phyloP scores from a whole-genome alignment of 352 stramenopile species.

The Phytophthora nicotianae region DNA sequence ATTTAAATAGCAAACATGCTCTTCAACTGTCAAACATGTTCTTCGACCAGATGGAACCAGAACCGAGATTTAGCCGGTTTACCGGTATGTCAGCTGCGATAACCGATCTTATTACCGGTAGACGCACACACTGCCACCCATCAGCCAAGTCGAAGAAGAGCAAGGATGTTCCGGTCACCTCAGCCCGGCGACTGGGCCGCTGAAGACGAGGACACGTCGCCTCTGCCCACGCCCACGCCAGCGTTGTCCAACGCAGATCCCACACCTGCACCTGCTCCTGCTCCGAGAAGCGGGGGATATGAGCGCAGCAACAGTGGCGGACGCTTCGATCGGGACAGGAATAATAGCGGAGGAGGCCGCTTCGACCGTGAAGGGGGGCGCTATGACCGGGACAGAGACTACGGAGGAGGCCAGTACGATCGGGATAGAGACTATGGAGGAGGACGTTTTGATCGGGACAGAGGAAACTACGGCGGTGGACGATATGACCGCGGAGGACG shows the following conservation, averaged over 20 bases:
- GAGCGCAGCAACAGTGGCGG: slow-evolving; percentile 16
- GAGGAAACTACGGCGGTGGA: not conserved
- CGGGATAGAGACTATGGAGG: slow-evolving; percentile 9
- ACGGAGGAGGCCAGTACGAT: slow-evolving; percentile 19
- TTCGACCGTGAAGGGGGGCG: slow-evolving; percentile 18
- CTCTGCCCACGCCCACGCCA: slow-evolving; percentile 16
- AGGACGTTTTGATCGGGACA: slow-evolving; percentile 19
- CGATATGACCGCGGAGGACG: slow-evolving; percentile 19
- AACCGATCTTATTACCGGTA: not conserved
- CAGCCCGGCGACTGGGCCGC: slow-evolving; percentile 76
- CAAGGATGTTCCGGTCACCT: slow-evolving; percentile 71
- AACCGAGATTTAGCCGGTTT: too few relatives aligned
- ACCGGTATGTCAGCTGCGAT: not conserved
- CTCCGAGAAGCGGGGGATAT: slow-evolving; percentile 1
- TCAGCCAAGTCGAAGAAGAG: not conserved
- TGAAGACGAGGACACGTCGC: slow-evolving; percentile 64
- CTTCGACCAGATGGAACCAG: too few relatives aligned
- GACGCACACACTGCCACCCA: not conserved
- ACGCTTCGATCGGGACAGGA: slow-evolving; percentile 27
- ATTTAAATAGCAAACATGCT: too few relatives aligned
- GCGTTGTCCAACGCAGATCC: not conserved
- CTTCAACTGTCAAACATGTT: too few relatives aligned
- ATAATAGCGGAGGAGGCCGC: slow-evolving; percentile 6
- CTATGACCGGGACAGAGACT: slow-evolving; percentile 20
- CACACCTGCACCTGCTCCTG: not conserved